Evolutionary conservation across 2,329 filamentous ascomycete genomes (phyloP), one percentile per base, ranked within the genome.

Genomic region (Cryphonectria nitschkei): DNA sequence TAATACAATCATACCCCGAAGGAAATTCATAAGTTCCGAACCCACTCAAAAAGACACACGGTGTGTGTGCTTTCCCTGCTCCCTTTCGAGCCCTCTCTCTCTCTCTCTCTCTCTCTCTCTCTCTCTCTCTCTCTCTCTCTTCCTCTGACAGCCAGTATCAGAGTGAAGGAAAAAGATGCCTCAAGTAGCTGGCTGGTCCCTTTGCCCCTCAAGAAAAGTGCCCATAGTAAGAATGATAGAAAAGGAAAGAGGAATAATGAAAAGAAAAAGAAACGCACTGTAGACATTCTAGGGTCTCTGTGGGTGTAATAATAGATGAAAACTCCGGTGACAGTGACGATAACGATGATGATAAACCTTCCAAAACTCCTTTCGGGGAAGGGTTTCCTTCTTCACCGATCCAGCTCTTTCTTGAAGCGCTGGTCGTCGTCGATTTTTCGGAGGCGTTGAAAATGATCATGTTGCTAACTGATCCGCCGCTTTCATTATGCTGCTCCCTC

Each of bases 101-200:
- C 26, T 64, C 26, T 26, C 26, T 26, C 26, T 26, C 26, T 26
- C 26, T 26, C 26, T 26, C 26, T 26, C 26, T 26, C 26, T 26
- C 26, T 26, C 26, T 26, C 26, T 26, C 26, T 26, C 26, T 26
- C 26, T 26, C 26, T 26, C 26, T 26, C 26, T 26, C 26, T n/a
- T n/a, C 46, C 61, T 34, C 39, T 70, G 68, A 58, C 43, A 72
- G 68, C 68, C 62, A 60, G 62, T 66, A 68, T 70, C 65, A 72
- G 65, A 52, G 46, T 56, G 43, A n/a, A 11, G 46, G 1, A n/a
- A 11, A n/a, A 0, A n/a, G 6, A 19, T 58, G 14, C 54, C 29
- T 34, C 29, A 19, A 6, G 32, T 22, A 8, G 43, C 22, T 46
- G 43, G 16, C 16, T 16, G 29, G n/a, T 60, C 52, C 62, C 16